A percentile compares a stretch with the other conserved stretches of the same genome.
Conservation (phyloP, 164 flowering plant genomes). For the Dillenia suffruticosa region DNA sequence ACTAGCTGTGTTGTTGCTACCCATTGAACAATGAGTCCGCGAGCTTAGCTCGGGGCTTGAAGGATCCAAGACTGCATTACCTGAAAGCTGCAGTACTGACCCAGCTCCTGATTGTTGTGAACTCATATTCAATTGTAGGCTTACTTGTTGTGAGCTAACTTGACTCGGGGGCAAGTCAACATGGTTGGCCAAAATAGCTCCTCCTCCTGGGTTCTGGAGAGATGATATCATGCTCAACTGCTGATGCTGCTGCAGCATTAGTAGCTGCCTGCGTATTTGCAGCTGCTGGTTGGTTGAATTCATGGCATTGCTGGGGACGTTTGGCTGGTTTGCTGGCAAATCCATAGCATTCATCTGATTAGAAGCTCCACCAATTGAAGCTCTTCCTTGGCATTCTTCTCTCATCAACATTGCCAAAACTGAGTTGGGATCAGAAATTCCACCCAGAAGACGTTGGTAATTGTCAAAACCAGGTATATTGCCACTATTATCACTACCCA, state of each 20-base stretch:
- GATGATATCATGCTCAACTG: not conserved
- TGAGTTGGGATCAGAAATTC: not conserved
- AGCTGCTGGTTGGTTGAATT: constrained; percentile 11
- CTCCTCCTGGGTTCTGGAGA: constrained; percentile 1
- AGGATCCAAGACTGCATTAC: not conserved
- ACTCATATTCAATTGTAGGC: constrained; percentile 2
- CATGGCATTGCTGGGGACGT: not conserved
- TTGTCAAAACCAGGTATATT: constrained; percentile 4
- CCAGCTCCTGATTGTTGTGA: constrained; percentile 1
- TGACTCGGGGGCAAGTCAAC: constrained; percentile 1
- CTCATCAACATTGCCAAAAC: constrained; percentile 1
- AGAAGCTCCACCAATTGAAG: constrained; percentile 4
- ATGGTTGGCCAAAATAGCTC: constrained; percentile 6
- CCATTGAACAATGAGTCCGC: constrained; percentile 3
- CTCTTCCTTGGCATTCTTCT: constrained; percentile 9
- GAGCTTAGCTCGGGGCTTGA: constrained; percentile 2
- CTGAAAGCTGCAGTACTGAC: not conserved
- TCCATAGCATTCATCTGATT: constrained; percentile 5
- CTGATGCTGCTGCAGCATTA: not conserved
- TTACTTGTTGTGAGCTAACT: constrained; percentile 1
- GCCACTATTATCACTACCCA: not conserved
- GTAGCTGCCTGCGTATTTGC: constrained; percentile 5
- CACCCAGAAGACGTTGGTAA: not conserved
- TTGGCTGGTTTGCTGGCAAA: not conserved
- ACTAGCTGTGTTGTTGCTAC: constrained; percentile 2